phyloP scores from a whole-genome alignment of 495 filamentous ascomycete genomes.

The Aspergillus olivimuriae region DNA sequence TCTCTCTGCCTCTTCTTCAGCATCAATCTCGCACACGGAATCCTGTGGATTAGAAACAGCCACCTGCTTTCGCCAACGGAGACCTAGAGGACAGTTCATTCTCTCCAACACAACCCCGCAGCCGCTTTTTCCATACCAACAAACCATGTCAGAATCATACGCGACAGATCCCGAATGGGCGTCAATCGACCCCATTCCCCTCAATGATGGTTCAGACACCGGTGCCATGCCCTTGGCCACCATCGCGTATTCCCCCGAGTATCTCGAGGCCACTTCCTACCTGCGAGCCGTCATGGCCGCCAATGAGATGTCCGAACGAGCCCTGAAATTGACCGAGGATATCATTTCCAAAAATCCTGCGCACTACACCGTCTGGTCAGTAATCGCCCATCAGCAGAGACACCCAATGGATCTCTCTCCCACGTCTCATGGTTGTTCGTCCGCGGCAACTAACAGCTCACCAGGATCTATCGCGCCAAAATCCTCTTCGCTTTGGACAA shows the following conservation, averaged over 20 bases:
- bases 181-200: constrained; percentile 73
- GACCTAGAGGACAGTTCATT: not conserved
- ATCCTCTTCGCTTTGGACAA: constrained; percentile 61
- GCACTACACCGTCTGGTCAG: constrained; percentile 93
- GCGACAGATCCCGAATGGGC: constrained; percentile 70
- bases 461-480: constrained; percentile 78
- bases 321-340: constrained; percentile 75
- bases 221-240: constrained; percentile 67
- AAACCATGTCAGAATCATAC: constrained; percentile 45
- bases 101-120: not conserved
- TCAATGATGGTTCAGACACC: constrained; percentile 62
- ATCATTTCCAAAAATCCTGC: constrained; percentile 90
- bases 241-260: constrained; percentile 82
- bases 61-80: too few relatives aligned
- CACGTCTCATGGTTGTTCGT: not conserved
- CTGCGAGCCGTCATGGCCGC: constrained; percentile 87
- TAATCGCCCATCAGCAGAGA: too few relatives aligned
- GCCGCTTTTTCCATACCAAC: not conserved
- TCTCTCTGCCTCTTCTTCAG: too few relatives aligned
- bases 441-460: too few relatives aligned
- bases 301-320: constrained; percentile 76
- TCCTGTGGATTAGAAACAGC: too few relatives aligned
- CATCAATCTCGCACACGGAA: too few relatives aligned
- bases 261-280: constrained; percentile 82
- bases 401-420: too few relatives aligned